Evolutionary conservation across 2,329 filamentous ascomycete genomes (phyloP), one percentile per base, ranked within the genome.

Genomic region (Peltaster fructicola): DNA sequence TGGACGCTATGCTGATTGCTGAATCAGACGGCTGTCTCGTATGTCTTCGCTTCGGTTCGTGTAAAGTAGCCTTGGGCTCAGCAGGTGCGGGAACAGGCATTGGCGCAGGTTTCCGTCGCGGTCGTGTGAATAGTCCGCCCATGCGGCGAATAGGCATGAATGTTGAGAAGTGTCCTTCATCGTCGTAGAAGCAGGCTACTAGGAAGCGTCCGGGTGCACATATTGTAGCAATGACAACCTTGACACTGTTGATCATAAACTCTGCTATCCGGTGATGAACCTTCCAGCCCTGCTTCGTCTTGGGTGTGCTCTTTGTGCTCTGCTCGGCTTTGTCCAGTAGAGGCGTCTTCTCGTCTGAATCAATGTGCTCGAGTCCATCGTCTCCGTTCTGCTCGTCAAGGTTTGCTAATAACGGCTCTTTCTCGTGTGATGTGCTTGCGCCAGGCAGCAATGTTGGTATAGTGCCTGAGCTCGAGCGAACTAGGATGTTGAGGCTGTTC

Each of bases 401-500:
- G n/a, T n/a, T n/a, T n/a, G n/a, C n/a, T n/a, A n/a, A n/a, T n/a
- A n/a, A n/a, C n/a, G n/a, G n/a, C n/a, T n/a, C n/a, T n/a, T n/a
- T n/a, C n/a, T n/a, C n/a, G n/a, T n/a, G n/a, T n/a, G n/a, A n/a
- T n/a, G n/a, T n/a, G n/a, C n/a, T n/a, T n/a, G n/a, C n/a, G n/a
- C n/a, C n/a, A n/a, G n/a, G n/a, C n/a, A n/a, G n/a, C n/a, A n/a
- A n/a, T n/a, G n/a, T n/a, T n/a, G n/a, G n/a, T n/a, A n/a, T n/a
- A n/a, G n/a, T n/a, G n/a, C n/a, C n/a, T n/a, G n/a, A n/a, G n/a
- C n/a, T n/a, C n/a, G n/a, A n/a, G n/a, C n/a, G n/a, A n/a, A n/a
- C n/a, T 52, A 93, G 70, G 52, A 92, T 80, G 59, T 88, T 91
- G 61, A 92, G 64, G 45, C 84, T 91, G 72, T 93, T 93, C 85